These are phyloP conservation scores for Pharnaceum exiguum DNA, from an alignment of 148 eudicot genomes.

Conservation along the genomic window DNA sequence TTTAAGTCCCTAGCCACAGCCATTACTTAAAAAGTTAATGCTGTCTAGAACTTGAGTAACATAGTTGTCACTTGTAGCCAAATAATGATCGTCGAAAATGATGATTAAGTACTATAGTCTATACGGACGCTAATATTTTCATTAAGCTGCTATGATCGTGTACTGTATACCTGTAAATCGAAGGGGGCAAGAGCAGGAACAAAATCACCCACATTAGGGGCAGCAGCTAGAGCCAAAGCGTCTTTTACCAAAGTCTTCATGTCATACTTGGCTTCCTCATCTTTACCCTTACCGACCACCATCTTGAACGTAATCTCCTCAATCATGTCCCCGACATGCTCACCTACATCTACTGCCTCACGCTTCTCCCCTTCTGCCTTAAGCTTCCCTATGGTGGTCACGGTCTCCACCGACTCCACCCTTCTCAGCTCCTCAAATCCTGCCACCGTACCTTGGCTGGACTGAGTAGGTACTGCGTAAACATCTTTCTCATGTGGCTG, in stretches of 20 bases:
- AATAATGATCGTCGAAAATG: no score
- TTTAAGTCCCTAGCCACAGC: background rate
- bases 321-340: conserved; percentile 3
- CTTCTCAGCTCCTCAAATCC: conserved; percentile 5
- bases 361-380: background rate
- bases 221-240: background rate
- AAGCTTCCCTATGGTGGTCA: background rate
- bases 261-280: conserved; percentile 12
- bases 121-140: no score
- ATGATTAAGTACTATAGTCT: no score
- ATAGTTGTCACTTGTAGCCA: no score
- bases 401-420: background rate
- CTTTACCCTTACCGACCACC: conserved; percentile 15
- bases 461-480: background rate
- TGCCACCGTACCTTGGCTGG: conserved; percentile 3
- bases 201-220: conserved; percentile 14
- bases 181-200: conserved; percentile 10
- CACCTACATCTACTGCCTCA: conserved; percentile 12
- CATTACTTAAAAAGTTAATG: background rate
- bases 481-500: conserved; percentile 5
- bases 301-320: conserved; percentile 12
- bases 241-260: background rate
- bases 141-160: no score
- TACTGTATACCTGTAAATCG: conserved; percentile 18
- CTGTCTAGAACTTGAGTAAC: no score